These are phyloP conservation scores for Vitis rotundifolia DNA, from an alignment of 164 flowering plant species.

Conservation along the genomic window DNA sequence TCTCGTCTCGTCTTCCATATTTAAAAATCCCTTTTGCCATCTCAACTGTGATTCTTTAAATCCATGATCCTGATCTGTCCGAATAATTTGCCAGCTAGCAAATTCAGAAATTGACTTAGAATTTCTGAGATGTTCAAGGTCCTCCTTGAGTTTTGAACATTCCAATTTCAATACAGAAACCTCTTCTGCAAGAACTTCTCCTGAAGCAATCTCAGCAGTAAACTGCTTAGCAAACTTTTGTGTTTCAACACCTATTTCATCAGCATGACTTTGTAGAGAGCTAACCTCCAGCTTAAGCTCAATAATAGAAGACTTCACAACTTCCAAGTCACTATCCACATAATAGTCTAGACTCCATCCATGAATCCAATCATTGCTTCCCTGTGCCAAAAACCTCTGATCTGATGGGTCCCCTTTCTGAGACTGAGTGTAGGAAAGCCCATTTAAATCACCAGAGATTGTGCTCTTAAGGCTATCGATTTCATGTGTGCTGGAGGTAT, in stretches of 20 bases:
- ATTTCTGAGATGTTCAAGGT: too few relatives aligned
- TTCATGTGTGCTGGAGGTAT: constrained; percentile 60
- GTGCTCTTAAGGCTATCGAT: constrained; percentile 70
- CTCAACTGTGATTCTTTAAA: constrained; percentile 28
- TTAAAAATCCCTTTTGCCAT: constrained; percentile 52
- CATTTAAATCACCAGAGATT: constrained; percentile 63
- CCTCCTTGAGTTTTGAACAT: constrained; percentile 63
- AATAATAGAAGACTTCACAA: too few relatives aligned
- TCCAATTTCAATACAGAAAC: constrained; percentile 67
- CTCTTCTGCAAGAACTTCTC: constrained; percentile 62
- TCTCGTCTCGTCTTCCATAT: constrained; percentile 65
- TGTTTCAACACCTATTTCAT: too few relatives aligned
- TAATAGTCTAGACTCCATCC: constrained; percentile 71
- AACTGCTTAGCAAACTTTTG: too few relatives aligned
- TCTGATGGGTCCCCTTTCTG: constrained; percentile 58
- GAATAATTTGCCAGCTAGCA: too few relatives aligned
- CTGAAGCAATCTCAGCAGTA: too few relatives aligned
- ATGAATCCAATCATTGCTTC: constrained; percentile 64
- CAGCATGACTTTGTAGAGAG: too few relatives aligned
- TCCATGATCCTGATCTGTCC: constrained; percentile 18
- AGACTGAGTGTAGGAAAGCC: constrained; percentile 39
- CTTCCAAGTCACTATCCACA: too few relatives aligned
- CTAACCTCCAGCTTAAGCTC: too few relatives aligned
- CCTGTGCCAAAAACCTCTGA: constrained; percentile 37
- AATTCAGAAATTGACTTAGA: too few relatives aligned